These are phyloP conservation scores for Macrophomina tecta DNA, from an alignment of 2,329 filamentous ascomycete species.

Conservation along the genomic window DNA sequence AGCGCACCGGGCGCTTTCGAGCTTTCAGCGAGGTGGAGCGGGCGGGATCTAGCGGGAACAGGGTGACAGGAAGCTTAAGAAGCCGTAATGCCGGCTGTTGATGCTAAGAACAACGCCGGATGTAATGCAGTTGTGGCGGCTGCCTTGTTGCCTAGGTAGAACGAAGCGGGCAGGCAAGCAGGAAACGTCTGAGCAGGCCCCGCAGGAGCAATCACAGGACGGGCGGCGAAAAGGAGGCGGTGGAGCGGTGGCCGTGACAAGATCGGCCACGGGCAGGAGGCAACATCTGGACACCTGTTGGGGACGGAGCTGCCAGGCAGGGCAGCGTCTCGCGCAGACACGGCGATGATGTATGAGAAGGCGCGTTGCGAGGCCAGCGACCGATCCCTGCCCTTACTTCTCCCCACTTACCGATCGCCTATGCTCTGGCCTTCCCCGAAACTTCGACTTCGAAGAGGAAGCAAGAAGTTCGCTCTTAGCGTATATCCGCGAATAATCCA, in stretches of 20 bases:
- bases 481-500: too few species aligned
- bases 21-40: not conserved
- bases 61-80: not conserved
- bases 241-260: not conserved
- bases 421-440: too few species aligned
- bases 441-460: too few species aligned
- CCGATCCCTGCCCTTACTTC: not conserved
- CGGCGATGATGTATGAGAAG: slow-evolving; percentile 13
- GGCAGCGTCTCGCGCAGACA: not conserved
- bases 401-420: not conserved
- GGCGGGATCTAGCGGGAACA: not conserved
- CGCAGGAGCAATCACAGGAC: not conserved
- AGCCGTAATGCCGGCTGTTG: not conserved
- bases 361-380: not conserved
- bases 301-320: not conserved
- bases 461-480: too few species aligned
- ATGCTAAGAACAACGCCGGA: not conserved
- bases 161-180: too few species aligned
- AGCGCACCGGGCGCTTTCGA: not conserved
- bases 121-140: not conserved
- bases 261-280: not conserved
- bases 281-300: slow-evolving; percentile 10
- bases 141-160: not conserved
- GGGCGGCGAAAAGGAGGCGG: not conserved
- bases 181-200: not conserved